Percentiles rank a stretch among this genome's conserved stretches.
These are phyloP conservation scores for Microcyclospora tardicrescens DNA, from an alignment of 2,329 filamentous ascomycete species.

Conservation along the genomic window DNA sequence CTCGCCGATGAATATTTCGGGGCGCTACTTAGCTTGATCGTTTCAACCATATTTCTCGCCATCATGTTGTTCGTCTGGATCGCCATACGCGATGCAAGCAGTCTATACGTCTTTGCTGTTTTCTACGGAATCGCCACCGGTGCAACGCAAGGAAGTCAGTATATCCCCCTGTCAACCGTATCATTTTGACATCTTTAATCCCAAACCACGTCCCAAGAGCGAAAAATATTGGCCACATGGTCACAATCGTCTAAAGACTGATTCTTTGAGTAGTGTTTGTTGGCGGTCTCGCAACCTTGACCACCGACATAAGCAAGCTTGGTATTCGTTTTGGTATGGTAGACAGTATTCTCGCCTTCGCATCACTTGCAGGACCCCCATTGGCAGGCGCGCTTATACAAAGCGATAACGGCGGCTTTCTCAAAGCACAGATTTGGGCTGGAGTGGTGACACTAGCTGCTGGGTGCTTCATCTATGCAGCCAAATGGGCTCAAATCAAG, in stretches of 20 bases:
- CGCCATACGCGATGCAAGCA: conserved; percentile 29
- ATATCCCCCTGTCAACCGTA: conserved; percentile 31
- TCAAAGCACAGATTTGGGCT: too few relatives aligned
- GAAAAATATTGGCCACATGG: too few relatives aligned
- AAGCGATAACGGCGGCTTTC: conserved; percentile 22
- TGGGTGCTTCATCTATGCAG: too few relatives aligned
- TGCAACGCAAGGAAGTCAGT: conserved; percentile 25
- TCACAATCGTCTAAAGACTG: too few relatives aligned
- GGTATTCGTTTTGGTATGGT: conserved; percentile 37
- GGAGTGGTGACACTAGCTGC: too few relatives aligned
- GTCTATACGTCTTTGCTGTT: conserved; percentile 32
- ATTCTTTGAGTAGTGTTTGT: too few relatives aligned
- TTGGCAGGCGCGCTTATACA: conserved; percentile 34
- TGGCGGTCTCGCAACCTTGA: conserved; percentile 23
- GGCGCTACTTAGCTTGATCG: conserved; percentile 42
- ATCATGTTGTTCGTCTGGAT: conserved; percentile 46
- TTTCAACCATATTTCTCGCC: conserved; percentile 32
- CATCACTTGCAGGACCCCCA: conserved; percentile 33
- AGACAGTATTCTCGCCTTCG: conserved; percentile 31
- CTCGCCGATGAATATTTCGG: conserved; percentile 42
- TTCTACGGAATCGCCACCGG: conserved; percentile 34
- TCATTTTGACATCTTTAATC: too few relatives aligned
- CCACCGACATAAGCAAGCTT: conserved; percentile 32
- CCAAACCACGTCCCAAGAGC: too few relatives aligned
- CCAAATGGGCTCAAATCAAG: too few relatives aligned